Evolutionary conservation across 2,329 filamentous ascomycete species (phyloP).

Genomic region (Corinectria fuckeliana): DNA sequence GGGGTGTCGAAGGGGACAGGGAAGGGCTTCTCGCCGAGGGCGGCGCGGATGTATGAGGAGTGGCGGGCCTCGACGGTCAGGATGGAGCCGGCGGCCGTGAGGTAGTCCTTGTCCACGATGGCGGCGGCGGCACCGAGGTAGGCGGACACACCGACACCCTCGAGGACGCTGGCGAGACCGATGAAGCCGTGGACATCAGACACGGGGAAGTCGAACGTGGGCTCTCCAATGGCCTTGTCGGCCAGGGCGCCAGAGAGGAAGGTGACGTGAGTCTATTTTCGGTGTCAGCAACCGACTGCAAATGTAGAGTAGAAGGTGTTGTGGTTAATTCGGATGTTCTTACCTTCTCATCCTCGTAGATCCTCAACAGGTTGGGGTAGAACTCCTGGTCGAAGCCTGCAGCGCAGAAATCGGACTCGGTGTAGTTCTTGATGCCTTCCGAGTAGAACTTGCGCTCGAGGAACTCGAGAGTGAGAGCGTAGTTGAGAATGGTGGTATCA

Average conservation of each 20-base stretch:
- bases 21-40: conserved; percentile 57
- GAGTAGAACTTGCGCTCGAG: conserved; percentile 69
- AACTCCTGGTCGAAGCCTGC: conserved; percentile 59
- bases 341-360: conserved; percentile 58
- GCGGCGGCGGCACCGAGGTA: conserved; percentile 68
- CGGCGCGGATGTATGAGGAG: conserved; percentile 63
- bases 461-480: conserved; percentile 59
- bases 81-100: conserved; percentile 68
- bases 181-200: conserved; percentile 65
- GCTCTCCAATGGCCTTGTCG: conserved; percentile 53
- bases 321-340: too few species aligned
- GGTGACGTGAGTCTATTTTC: conserved; percentile 54
- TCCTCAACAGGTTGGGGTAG: conserved; percentile 63
- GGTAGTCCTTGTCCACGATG: conserved; percentile 64
- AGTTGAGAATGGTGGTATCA: conserved; percentile 50
- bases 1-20: conserved; percentile 67
- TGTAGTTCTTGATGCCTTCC: conserved; percentile 64
- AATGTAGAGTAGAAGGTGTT: not conserved
- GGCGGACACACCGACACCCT: conserved; percentile 69
- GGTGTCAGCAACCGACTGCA: not conserved
- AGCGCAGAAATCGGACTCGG: conserved; percentile 55
- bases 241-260: conserved; percentile 57
- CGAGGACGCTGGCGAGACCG: conserved; percentile 67
- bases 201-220: conserved; percentile 65
- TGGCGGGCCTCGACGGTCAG: conserved; percentile 69